These are phyloP conservation scores for Arabidopsis arenosa DNA, from an alignment of 345 rosid species.

Conservation along the genomic window DNA sequence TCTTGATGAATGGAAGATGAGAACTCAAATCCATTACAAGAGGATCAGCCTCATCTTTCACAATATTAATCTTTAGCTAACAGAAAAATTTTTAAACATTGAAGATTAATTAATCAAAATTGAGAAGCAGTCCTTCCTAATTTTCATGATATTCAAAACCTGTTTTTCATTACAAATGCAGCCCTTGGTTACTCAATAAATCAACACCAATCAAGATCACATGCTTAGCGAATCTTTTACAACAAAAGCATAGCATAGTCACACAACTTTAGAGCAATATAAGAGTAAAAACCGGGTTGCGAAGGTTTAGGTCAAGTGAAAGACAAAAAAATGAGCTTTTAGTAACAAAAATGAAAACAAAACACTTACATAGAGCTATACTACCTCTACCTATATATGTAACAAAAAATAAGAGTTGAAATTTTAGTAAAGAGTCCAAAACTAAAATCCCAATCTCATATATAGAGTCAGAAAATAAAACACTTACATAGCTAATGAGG, in stretches of 20 bases:
- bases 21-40: slow-evolving; percentile 11
- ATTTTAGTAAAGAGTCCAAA: neutral
- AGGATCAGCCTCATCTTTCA: slow-evolving; percentile 1
- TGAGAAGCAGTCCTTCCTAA: neutral
- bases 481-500: slow-evolving; percentile 38
- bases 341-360: no score
- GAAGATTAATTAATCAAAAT: neutral
- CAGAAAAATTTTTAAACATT: neutral
- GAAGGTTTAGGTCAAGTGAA: slow-evolving; percentile 11
- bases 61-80: slow-evolving; percentile 9
- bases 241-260: neutral
- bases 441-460: neutral
- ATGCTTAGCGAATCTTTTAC: neutral
- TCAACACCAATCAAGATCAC: neutral
- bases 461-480: neutral
- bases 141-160: neutral
- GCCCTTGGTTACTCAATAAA: neutral
- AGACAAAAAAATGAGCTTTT: no score
- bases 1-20: slow-evolving; percentile 8
- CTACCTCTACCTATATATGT: slow-evolving; percentile 23
- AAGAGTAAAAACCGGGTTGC: slow-evolving; percentile 9
- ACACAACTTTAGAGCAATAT: no score
- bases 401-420: neutral
- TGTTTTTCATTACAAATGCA: neutral
- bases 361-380: slow-evolving; percentile 26